Evolutionary conservation across 768 basidiomycete species (phyloP).

Genomic region (Amanita molliuscula): DNA sequence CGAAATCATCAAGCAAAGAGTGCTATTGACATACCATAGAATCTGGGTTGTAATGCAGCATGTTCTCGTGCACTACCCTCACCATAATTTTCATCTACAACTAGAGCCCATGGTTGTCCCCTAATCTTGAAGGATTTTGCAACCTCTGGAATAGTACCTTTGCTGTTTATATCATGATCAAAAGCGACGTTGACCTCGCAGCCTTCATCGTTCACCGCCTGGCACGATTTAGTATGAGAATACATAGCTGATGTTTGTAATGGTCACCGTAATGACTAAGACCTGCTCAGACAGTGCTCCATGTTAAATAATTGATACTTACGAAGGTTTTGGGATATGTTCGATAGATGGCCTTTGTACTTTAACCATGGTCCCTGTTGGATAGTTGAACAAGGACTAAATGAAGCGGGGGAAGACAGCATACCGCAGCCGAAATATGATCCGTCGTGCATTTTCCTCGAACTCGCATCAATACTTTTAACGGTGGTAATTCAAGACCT

Average conservation of each 20-base stretch:
- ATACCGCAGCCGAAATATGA: conserved; percentile 91
- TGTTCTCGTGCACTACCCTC: conserved; percentile 98
- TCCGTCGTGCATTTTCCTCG: conserved; percentile 99
- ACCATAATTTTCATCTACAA: conserved; percentile 97
- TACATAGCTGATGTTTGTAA: not conserved
- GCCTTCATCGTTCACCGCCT: conserved; percentile 92
- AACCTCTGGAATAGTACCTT: conserved; percentile 82
- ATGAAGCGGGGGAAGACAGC: conserved; percentile 14
- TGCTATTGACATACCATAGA: conserved; percentile 52
- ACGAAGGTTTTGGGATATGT: conserved; percentile 94
- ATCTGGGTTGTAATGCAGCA: conserved; percentile 92
- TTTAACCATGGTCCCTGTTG: conserved; percentile 88
- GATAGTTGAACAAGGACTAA: conserved; percentile 6
- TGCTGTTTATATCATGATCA: conserved; percentile 51
- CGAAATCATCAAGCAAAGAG: not conserved
- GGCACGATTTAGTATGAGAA: not conserved
- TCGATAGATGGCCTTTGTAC: conserved; percentile 94
- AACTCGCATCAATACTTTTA: conserved; percentile 85
- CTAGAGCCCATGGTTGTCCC: conserved; percentile 81
- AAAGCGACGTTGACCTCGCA: conserved; percentile 89
- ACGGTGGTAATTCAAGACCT: conserved; percentile 64
- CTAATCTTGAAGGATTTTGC: conserved; percentile 84
- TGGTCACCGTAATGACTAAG: conserved; percentile 67
- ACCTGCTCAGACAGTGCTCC: conserved; percentile 1
- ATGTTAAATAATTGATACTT: conserved; percentile 20